Base-by-base conservation (phyloP, 179 eudicot genomes). In the Gypsophila paniculata region DNA sequence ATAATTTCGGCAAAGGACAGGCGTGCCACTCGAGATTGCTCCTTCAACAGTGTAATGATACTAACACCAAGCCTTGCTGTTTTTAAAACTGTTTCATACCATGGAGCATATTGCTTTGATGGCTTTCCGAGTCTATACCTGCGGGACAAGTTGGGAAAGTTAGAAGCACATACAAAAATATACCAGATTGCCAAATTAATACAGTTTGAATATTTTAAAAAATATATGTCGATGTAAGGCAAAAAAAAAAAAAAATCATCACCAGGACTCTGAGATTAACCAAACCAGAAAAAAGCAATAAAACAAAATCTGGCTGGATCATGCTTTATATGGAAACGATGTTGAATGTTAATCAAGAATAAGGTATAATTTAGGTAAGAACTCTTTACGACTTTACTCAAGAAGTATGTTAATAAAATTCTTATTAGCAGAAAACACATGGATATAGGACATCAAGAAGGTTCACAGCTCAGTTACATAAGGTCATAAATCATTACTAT, bases 101-200 rank as follows among this genome's bases (percentile, higher is more conserved):
- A 95, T 4, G 96, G 90, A 61, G 86, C 89, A 80, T 92, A 95
- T 68, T 90, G 98, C 76, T 95, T 95, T 65, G 96, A 86, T 60
- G 99, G 99, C 70, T 86, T 93, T 58, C 99, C 99, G 74, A 95
- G 98, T 72, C 98, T 85, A 76, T 95, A 92, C 99, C 99, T 95
- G 80, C 13, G 59, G 38, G 75, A 65, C 52, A 72, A 77, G 54
- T 46, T 66, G 17, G 38, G 23, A 54, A 51, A 55, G 65, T 58
- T 22, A 75, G 59, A 49, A 74, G 65, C 70, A 18, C 15, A 12
- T 48, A 44, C 29, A 5, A 59, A 34, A 2, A 36, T 36, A 12
- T 22, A 42, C 69, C 18, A 65, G 17, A 46, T 63, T 18, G 39
- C 46, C 13, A 36, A 10, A 62, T 25, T 12, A 34, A 36, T 15